Conservation (phyloP, 2,329 filamentous ascomycete genomes). For the Bisporella sp. region DNA sequence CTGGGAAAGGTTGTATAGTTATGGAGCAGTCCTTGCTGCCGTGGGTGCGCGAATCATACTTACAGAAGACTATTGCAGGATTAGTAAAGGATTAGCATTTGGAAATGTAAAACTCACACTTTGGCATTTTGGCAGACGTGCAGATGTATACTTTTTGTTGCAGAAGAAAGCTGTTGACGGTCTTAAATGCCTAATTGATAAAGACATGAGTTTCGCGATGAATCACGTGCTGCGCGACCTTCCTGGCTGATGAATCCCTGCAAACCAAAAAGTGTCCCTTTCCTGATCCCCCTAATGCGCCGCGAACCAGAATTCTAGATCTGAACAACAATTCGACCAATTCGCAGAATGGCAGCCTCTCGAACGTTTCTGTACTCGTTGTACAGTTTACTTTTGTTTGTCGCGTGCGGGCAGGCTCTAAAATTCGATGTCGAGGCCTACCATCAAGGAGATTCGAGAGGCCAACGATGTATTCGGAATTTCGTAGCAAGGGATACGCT, state of each 20-base stretch:
- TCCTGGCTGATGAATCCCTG: no score
- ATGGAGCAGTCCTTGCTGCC: background rate
- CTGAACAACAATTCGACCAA: constrained; percentile 5
- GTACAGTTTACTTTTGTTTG: constrained; percentile 50
- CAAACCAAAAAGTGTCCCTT: background rate
- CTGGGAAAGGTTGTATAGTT: constrained; percentile 2
- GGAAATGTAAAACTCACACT: constrained; percentile 56
- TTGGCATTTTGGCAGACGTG: constrained; percentile 59
- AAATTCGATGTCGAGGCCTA: constrained; percentile 88
- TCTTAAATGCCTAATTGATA: background rate
- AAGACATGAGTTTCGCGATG: no score
- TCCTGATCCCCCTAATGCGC: constrained; percentile 5
- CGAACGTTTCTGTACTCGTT: constrained; percentile 49
- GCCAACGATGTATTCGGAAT: constrained; percentile 91
- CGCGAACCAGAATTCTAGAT: constrained; percentile 2
- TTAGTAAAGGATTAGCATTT: constrained; percentile 26
- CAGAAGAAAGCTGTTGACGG: background rate
- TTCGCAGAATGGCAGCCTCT: constrained; percentile 39
- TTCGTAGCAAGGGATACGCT: constrained; percentile 89
- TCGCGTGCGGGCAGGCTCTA: constrained; percentile 56
- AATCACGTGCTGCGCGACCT: no score
- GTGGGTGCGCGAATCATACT: constrained; percentile 26
- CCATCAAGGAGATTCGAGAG: constrained; percentile 53
- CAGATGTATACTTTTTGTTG: background rate
- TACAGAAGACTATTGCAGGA: constrained; percentile 60